phyloP scores from a whole-genome alignment of 225 moss, liverwort and hornwort species.

The Pleurozium schreberi region DNA sequence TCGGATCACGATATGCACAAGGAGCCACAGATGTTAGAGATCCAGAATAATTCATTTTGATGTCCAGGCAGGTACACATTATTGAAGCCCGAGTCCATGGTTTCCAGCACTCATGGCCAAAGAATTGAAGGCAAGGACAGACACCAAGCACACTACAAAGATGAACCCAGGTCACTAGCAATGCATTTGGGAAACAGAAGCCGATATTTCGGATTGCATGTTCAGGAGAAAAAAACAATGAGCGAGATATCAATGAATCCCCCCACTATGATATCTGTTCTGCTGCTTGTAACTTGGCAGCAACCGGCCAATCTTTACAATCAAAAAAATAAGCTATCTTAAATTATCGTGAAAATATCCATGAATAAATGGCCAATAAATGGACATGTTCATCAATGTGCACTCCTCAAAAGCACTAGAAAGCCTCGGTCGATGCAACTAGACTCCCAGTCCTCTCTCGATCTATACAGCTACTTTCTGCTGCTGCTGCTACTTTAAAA shows the following conservation, averaged over 20 bases:
- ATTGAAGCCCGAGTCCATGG: not conserved
- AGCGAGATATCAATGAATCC: not conserved
- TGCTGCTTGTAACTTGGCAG: not conserved
- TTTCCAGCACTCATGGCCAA: not conserved
- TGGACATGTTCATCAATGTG: slow-evolving; percentile 3
- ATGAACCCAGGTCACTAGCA: not conserved
- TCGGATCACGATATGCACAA: not conserved
- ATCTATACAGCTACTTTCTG: slow-evolving; percentile 18
- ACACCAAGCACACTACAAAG: not conserved
- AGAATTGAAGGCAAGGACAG: not conserved
- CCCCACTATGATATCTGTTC: not conserved
- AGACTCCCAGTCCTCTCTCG: not conserved
- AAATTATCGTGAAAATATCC: slow-evolving; percentile 7
- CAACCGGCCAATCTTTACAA: not conserved
- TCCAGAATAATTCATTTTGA: not conserved
- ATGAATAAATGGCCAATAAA: slow-evolving; percentile 11
- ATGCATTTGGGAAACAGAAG: not conserved
- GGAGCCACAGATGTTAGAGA: not conserved
- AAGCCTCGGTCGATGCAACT: not conserved
- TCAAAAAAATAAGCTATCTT: slow-evolving; percentile 3
- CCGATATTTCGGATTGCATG: not conserved
- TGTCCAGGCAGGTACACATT: too few relatives aligned
- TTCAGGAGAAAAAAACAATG: not conserved
- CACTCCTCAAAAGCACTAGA: not conserved
- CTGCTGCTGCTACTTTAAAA: slow-evolving; percentile 1